Base-by-base conservation (phyloP, 1,284 basidiomycete genomes). In the Exsudoporus floridanus region DNA sequence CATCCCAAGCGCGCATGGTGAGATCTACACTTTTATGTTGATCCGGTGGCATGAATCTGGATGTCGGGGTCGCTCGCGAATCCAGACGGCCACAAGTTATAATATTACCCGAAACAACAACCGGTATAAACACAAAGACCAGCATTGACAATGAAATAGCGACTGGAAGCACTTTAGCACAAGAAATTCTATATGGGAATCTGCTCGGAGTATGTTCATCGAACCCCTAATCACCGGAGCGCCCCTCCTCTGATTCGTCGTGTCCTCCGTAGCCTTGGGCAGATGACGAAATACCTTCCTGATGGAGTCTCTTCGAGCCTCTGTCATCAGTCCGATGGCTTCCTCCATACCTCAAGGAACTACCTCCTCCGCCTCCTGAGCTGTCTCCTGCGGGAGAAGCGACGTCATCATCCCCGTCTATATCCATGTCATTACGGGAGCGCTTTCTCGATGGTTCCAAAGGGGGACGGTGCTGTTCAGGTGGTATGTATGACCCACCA, bases 341-440 rank as follows among this genome's bases (percentile, higher is more conserved):
- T 37, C 60, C 64, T 27, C 59, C 56, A 44, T 63, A 63, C 60
- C 65, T 66, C 60, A 58, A 46, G 55, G 59, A 48, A 58, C 56
- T 59, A 57, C 71, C 64, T 47, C 61, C 58, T 53, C 64, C 55
- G 50, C 61, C 64, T 77, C 69, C 66, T 58, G 69, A 70, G 36
- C 53, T 57, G 18, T 69, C 68, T 44, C 70, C 56, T n/a, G 58
- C 41, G 46, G 63, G 61, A 77, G 59, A 69, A 54, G 66, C 70
- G 58, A 76, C 73, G 50, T 77, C 77, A 60, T 74, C 75, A 43
- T 81, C 70, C 30, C 61, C 70, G 50, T 75, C 81, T 47, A 81
- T 72, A 43, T 86, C 83, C 80, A 84, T 81, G 46, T 85, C 83
- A 46, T 77, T 77, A 54, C 81, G 74, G 55, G 71, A 75, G 52